Evolutionary conservation across 768 basidiomycete species (phyloP).

Genomic region (Austroboletus festivus): DNA sequence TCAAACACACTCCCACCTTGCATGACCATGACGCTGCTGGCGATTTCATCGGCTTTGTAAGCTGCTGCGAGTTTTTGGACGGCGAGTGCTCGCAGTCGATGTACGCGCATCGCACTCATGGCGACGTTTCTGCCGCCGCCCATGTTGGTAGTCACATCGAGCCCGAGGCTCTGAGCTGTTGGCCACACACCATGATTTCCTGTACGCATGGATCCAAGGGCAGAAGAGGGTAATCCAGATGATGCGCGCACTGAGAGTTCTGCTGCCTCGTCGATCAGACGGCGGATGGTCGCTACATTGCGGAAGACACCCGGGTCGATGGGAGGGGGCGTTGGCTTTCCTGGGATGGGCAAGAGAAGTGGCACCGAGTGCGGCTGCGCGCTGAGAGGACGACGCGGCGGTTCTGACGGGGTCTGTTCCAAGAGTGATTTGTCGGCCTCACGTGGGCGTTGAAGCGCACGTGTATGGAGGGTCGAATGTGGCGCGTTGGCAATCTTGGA

Average conservation of each 20-base stretch:
- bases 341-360: conserved; percentile 54
- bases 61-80: conserved; percentile 86
- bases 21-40: conserved; percentile 93
- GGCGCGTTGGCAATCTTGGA: too few species aligned
- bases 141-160: conserved; percentile 37
- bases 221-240: conserved; percentile 75
- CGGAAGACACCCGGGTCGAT: conserved; percentile 88
- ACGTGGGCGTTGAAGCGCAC: neutral
- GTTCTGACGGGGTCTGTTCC: too few species aligned
- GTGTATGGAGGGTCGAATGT: neutral
- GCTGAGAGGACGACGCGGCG: too few species aligned
- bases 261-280: conserved; percentile 85
- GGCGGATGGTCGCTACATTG: conserved; percentile 68
- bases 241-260: conserved; percentile 86
- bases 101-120: conserved; percentile 84
- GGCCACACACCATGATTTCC: conserved; percentile 48
- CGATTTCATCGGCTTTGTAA: conserved; percentile 86
- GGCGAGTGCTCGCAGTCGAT: conserved; percentile 74
- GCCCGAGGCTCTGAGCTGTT: conserved; percentile 57
- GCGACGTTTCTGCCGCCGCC: conserved; percentile 67
- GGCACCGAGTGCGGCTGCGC: conserved; percentile 31
- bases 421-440: neutral
- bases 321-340: conserved; percentile 69
- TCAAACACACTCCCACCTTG: conserved; percentile 91
- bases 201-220: conserved; percentile 60